Evolutionary conservation across 345 rosid genomes (phyloP).

Genomic region (Turnera subulata): DNA sequence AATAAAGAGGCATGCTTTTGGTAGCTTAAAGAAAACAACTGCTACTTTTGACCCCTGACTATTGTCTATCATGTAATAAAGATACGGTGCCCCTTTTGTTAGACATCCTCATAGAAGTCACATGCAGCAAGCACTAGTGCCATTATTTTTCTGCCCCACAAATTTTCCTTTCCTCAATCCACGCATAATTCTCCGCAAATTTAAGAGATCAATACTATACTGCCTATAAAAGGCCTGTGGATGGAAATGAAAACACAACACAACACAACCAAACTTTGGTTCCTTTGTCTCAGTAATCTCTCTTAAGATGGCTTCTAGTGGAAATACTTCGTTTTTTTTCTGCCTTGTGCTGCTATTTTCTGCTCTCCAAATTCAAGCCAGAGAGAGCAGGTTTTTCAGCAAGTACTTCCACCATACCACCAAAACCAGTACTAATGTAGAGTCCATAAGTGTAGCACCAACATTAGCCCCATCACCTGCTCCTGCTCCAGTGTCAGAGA

Average conservation of each 20-base stretch:
- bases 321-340: conserved; percentile 15
- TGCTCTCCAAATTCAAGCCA: conserved; percentile 34
- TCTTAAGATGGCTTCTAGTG: conserved; percentile 37
- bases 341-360: conserved; percentile 20
- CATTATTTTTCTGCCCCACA: conserved; percentile 37
- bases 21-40: background rate
- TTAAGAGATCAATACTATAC: background rate
- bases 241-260: background rate
- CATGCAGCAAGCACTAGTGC: conserved; percentile 28
- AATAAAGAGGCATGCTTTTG: conserved; percentile 1
- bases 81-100: conserved; percentile 12
- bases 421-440: background rate
- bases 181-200: conserved; percentile 40
- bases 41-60: conserved; percentile 16
- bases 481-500: background rate
- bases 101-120: conserved; percentile 26
- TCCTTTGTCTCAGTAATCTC: too few species aligned
- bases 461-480: conserved; percentile 1
- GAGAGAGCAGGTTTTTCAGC: conserved; percentile 60
- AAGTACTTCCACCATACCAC: conserved; percentile 41
- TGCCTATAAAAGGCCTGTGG: background rate
- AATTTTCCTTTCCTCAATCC: conserved; percentile 42
- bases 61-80: background rate
- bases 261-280: too few species aligned
- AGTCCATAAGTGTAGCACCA: conserved; percentile 3